Evolutionary conservation across 768 basidiomycete species (phyloP).

Genomic region (Lanmaoa rubissima): DNA sequence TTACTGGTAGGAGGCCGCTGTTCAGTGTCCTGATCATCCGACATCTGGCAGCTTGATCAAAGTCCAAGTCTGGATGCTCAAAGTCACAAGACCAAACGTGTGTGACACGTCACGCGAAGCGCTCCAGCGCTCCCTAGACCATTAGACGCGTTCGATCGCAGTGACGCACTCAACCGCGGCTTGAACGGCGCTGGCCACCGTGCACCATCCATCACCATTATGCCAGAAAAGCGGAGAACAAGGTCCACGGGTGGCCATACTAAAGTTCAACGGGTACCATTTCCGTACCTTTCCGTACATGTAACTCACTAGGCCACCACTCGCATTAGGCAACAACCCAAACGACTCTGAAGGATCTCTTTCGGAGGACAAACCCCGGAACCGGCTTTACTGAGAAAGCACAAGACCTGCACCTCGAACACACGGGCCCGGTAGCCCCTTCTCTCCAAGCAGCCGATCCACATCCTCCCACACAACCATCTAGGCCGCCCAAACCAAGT

Average conservation of each 20-base stretch:
- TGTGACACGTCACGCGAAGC: conserved; percentile 30
- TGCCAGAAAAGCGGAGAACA: conserved; percentile 27
- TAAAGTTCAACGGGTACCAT: conserved; percentile 20
- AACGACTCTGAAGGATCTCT: conserved; percentile 28
- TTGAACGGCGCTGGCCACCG: not conserved
- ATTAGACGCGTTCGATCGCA: not conserved
- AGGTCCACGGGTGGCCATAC: conserved; percentile 11
- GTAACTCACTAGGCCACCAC: conserved; percentile 5
- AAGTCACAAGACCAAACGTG: conserved; percentile 2
- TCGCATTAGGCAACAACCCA: conserved; percentile 20
- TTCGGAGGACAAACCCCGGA: conserved; percentile 16
- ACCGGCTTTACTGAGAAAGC: not conserved
- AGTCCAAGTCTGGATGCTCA: not conserved
- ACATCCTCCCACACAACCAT: not conserved
- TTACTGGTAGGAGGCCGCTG: conserved; percentile 12
- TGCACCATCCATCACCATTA: not conserved
- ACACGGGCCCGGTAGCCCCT: not conserved
- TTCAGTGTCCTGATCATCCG: conserved; percentile 8
- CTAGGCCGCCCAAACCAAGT: conserved; percentile 15
- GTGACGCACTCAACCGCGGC: not conserved
- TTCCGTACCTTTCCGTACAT: not conserved
- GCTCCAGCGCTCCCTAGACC: conserved; percentile 1
- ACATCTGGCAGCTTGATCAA: conserved; percentile 2
- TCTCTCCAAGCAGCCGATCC: not conserved
- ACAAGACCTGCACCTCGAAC: conserved; percentile 1